Evolutionary conservation across 106 monocot genomes (phyloP).

Genomic region (Agapanthus africanus): DNA sequence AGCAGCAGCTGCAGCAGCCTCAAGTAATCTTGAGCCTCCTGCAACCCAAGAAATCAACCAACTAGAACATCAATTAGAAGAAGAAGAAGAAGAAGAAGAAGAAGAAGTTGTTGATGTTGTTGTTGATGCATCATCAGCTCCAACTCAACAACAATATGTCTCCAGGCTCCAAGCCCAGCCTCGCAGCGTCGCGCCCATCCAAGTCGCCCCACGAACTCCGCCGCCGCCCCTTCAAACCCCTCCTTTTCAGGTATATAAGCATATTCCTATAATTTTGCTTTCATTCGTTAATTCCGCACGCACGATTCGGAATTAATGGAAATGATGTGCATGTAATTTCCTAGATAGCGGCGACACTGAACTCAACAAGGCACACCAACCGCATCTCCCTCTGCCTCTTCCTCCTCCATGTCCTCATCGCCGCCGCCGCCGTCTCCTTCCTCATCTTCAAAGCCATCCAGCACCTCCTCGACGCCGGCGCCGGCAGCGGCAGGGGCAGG

Average conservation of each 20-base stretch:
- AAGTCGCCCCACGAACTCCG: not conserved
- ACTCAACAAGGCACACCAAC: slow-evolving; percentile 77
- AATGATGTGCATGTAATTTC: no score
- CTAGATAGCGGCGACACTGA: slow-evolving; percentile 22
- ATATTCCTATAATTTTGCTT: not conserved
- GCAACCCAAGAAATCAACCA: no score
- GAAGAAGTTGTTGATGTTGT: not conserved
- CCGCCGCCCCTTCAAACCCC: not conserved
- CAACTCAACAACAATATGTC: not conserved
- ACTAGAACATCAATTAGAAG: not conserved
- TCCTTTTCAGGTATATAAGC: not conserved
- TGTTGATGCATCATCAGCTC: not conserved
- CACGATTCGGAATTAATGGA: no score
- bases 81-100: not conserved
- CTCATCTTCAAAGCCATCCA: slow-evolving; percentile 64
- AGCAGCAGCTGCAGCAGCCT: no score
- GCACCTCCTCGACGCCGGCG: slow-evolving; percentile 17
- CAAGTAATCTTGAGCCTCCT: no score
- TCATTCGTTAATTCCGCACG: not conserved
- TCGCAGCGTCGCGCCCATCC: not conserved
- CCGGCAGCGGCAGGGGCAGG: slow-evolving; percentile 10
- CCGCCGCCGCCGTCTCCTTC: slow-evolving; percentile 36
- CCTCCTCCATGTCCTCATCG: slow-evolving; percentile 50
- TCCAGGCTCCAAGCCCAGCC: slow-evolving; percentile 1
- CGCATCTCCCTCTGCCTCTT: slow-evolving; percentile 62